phyloP scores from a whole-genome alignment of 192 early-diverging fungal species.

The Umbelopsis isabellina region DNA sequence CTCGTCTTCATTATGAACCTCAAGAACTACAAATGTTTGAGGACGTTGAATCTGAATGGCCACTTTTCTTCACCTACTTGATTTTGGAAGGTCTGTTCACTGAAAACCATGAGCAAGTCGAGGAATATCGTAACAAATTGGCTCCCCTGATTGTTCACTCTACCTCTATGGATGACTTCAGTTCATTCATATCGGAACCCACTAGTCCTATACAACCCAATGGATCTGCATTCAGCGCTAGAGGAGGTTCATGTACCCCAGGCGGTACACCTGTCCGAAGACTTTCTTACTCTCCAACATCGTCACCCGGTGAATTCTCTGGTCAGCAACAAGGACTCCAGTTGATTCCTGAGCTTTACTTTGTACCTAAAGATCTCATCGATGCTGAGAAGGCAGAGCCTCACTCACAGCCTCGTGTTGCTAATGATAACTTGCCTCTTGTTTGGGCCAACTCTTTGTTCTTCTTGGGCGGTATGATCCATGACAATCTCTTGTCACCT shows the following conservation, averaged over 20 bases:
- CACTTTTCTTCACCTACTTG: constrained; percentile 87
- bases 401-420: constrained; percentile 69
- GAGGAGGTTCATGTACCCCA: constrained; percentile 1
- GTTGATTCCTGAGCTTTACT: constrained; percentile 73
- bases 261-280: constrained; percentile 6
- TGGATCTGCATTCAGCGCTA: background rate
- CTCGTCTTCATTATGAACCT: constrained; percentile 79
- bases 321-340: constrained; percentile 26
- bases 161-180: constrained; percentile 52
- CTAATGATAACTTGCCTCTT: constrained; percentile 86
- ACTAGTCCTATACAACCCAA: background rate
- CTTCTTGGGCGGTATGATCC: constrained; percentile 74
- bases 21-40: constrained; percentile 85
- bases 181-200: constrained; percentile 34
- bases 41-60: constrained; percentile 88
- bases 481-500: constrained; percentile 73
- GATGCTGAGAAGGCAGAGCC: constrained; percentile 72
- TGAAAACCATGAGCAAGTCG: constrained; percentile 63
- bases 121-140: constrained; percentile 71
- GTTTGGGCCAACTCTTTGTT: constrained; percentile 89
- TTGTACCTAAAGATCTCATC: constrained; percentile 74
- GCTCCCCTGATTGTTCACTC: constrained; percentile 76
- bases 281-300: constrained; percentile 12
- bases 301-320: constrained; percentile 1
- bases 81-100: constrained; percentile 81